Evolutionary conservation across 129 eudicot genomes (phyloP), one percentile per base, ranked within the genome.

Genomic region (Flaveria trinervia): DNA sequence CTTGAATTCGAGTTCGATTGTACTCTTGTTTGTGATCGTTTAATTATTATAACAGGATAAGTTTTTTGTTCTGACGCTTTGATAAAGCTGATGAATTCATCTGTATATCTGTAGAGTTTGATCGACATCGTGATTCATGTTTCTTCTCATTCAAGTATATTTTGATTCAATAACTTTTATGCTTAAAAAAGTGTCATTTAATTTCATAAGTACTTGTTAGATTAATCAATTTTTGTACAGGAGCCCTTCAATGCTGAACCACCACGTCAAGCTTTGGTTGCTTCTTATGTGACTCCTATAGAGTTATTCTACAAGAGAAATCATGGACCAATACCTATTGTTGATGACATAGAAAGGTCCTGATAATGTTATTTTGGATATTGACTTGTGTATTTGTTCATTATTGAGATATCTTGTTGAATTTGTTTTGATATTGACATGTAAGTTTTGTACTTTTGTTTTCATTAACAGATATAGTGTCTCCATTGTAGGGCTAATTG

Each of bases 241-340:
- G 91, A 86, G 82, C 98, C 98, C 25, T 93, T 90, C 79, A 93
- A 93, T 88, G 98, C 98, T 0, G 98, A 93, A 85, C 95, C 98
- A 45, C 90, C 88, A 62, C 96, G 98, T 56, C 83, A 86, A 56
- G 91, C 85, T 71, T 80, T 93, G 83, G 81, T 90, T 76, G 77
- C 89, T 25, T 93, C 98, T 25, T 93, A 90, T 79, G 89, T 93
- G 76, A 93, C 98, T 56, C 98, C 97, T 67, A 91, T 87, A 9
- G 98, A 90, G 18, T 84, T 85, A 65, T 93, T 90, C 82, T 93
- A 90, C 83, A 93, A 93, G 84, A 90, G 98, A 79, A 93, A 86
- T 70, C 98, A 92, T 84, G 97, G 97, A 54, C 97, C 96, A 4
- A 89, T 92, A 54, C 97, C 96, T 72, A 68, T 92, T 13, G 93